These are phyloP conservation scores for Globisporangium nodosum DNA, from an alignment of 352 stramenopile genomes.

Conservation along the genomic window DNA sequence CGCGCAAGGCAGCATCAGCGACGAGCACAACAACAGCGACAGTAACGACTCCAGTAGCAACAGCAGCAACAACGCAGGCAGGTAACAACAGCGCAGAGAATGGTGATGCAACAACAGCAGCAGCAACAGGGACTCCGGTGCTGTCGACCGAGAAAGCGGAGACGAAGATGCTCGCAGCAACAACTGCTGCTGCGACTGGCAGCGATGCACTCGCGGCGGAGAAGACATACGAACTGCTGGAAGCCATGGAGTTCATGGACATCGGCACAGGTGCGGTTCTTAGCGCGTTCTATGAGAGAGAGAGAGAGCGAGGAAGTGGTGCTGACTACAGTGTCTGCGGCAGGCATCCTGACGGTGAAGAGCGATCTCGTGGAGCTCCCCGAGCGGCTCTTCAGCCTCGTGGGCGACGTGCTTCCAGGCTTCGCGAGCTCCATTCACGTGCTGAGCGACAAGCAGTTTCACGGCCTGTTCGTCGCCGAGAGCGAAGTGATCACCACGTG, in stretches of 20 bases:
- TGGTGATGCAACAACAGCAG: not conserved
- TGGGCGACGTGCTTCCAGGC: slow-evolving; percentile 51
- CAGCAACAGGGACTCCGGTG: not conserved
- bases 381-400: slow-evolving; percentile 55
- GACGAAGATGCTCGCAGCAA: not conserved
- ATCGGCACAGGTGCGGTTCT: slow-evolving; percentile 49
- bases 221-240: slow-evolving; percentile 78
- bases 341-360: slow-evolving; percentile 81
- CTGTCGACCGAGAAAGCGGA: slow-evolving; percentile 9
- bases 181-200: not conserved
- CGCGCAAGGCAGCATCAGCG: slow-evolving; percentile 13
- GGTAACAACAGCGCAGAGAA: slow-evolving; percentile 1
- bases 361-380: slow-evolving; percentile 72
- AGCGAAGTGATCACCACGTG: slow-evolving; percentile 78
- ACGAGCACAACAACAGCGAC: not conserved
- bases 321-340: slow-evolving; percentile 2
- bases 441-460: slow-evolving; percentile 59
- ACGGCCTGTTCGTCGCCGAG: slow-evolving; percentile 66
- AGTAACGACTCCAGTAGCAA: not conserved
- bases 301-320: not conserved
- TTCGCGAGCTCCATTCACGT: slow-evolving; percentile 64
- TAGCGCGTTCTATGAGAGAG: not conserved
- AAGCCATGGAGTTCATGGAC: slow-evolving; percentile 89
- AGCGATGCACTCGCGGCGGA: slow-evolving; percentile 25
- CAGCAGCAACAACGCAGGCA: not conserved